These are phyloP conservation scores for Linum tenue DNA, from an alignment of 345 rosid species.

Conservation along the genomic window DNA sequence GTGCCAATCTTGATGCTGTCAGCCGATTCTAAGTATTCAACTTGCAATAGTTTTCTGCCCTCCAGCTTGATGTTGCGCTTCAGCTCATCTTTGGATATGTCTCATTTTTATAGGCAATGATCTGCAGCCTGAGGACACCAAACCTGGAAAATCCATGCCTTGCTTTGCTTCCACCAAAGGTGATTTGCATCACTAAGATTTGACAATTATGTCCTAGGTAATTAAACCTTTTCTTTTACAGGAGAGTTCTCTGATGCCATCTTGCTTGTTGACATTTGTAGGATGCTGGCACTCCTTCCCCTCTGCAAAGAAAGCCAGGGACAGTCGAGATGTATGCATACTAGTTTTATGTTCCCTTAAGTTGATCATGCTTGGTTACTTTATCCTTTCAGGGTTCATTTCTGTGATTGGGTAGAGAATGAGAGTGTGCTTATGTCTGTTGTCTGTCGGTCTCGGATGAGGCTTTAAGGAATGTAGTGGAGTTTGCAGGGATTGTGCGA, in stretches of 20 bases:
- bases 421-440: no score
- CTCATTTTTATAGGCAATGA: conserved; percentile 32
- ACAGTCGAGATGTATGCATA: conserved; percentile 37
- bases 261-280: conserved; percentile 24
- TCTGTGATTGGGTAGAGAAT: not conserved
- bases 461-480: no score
- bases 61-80: not conserved
- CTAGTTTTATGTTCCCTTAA: not conserved
- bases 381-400: not conserved
- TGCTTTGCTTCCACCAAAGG: conserved; percentile 35
- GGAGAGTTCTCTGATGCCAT: conserved; percentile 4
- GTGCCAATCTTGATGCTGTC: not conserved
- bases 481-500: no score
- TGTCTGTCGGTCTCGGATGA: no score
- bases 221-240: not conserved
- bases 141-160: conserved; percentile 30
- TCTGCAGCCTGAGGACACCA: conserved; percentile 23
- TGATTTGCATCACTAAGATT: conserved; percentile 14
- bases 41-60: conserved; percentile 4
- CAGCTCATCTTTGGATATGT: conserved; percentile 3
- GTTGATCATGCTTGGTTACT: conserved; percentile 1
- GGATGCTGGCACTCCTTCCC: conserved; percentile 24
- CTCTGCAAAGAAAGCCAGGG: conserved; percentile 29
- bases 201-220: not conserved
- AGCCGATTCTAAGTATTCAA: not conserved